These are phyloP conservation scores for Brassica nigra DNA, from an alignment of 345 rosid genomes.

Conservation along the genomic window DNA sequence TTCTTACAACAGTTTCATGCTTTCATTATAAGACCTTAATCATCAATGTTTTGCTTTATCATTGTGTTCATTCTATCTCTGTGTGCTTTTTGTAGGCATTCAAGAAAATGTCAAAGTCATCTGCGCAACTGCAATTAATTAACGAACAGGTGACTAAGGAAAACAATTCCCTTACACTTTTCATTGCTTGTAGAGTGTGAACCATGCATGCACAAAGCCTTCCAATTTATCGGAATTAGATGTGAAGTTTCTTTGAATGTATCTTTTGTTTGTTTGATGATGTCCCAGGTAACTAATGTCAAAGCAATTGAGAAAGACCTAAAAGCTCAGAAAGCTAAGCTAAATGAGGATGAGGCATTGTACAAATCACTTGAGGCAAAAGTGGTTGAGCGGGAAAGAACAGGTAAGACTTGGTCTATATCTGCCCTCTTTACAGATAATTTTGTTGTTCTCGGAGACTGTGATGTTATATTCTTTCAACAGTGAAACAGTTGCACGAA, in stretches of 20 bases:
- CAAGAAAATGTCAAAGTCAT: slow-evolving; percentile 78
- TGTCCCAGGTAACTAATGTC: slow-evolving; percentile 64
- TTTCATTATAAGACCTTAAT: background rate
- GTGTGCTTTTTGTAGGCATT: slow-evolving; percentile 54
- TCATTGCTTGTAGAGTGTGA: slow-evolving; percentile 6
- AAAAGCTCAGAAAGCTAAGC: slow-evolving; percentile 66
- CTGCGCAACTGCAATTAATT: slow-evolving; percentile 67
- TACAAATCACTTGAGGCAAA: slow-evolving; percentile 78
- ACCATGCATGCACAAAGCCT: background rate
- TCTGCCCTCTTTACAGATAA: slow-evolving; percentile 2
- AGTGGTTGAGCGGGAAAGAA: slow-evolving; percentile 65
- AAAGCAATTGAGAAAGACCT: slow-evolving; percentile 81
- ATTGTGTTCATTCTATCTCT: slow-evolving; percentile 6
- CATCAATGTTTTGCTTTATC: slow-evolving; percentile 11
- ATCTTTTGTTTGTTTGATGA: slow-evolving; percentile 18
- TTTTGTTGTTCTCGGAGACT: background rate
- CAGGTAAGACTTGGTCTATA: slow-evolving; percentile 50
- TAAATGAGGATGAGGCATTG: slow-evolving; percentile 62
- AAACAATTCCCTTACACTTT: background rate
- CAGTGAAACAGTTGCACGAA: slow-evolving; percentile 70
- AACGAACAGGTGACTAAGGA: slow-evolving; percentile 64
- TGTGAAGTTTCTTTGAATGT: background rate
- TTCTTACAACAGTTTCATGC: background rate
- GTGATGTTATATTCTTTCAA: slow-evolving; percentile 17
- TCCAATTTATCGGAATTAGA: background rate